phyloP scores from a whole-genome alignment of 2,329 filamentous ascomycete genomes.

The Xylaria arbuscula region DNA sequence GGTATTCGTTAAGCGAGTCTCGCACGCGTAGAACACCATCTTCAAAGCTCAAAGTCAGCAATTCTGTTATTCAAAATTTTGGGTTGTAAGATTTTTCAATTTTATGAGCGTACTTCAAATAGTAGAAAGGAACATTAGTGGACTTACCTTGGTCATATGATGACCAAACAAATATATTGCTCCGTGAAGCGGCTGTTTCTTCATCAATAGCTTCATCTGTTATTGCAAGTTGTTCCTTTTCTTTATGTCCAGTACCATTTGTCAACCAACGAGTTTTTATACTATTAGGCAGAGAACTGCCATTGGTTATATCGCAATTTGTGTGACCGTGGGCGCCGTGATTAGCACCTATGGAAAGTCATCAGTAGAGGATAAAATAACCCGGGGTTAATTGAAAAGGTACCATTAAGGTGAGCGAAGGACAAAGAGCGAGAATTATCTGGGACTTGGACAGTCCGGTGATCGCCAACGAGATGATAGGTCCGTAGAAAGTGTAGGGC shows the following conservation, averaged over 20 bases:
- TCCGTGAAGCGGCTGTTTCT: neutral
- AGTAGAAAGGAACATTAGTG: neutral
- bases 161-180: conserved; percentile 34
- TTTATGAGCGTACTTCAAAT: too few species aligned
- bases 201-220: neutral
- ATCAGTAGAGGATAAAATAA: conserved; percentile 2
- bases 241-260: neutral
- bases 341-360: conserved; percentile 6
- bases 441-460: conserved; percentile 12
- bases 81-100: neutral
- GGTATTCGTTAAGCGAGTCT: conserved; percentile 20
- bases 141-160: conserved; percentile 37
- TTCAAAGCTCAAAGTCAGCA: conserved; percentile 19
- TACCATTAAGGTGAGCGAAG: conserved; percentile 17
- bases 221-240: neutral
- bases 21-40: conserved; percentile 28
- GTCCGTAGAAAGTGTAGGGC: conserved; percentile 32
- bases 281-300: neutral
- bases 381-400: neutral
- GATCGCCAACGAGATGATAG: conserved; percentile 27
- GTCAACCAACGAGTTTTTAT: neutral
- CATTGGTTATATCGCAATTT: conserved; percentile 2
- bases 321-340: neutral
- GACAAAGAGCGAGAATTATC: neutral
- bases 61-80: neutral